Percentiles rank a stretch among this genome's conserved stretches.
phyloP scores from a whole-genome alignment of 768 basidiomycete species.

The Erythrobasidium yunnanense region DNA sequence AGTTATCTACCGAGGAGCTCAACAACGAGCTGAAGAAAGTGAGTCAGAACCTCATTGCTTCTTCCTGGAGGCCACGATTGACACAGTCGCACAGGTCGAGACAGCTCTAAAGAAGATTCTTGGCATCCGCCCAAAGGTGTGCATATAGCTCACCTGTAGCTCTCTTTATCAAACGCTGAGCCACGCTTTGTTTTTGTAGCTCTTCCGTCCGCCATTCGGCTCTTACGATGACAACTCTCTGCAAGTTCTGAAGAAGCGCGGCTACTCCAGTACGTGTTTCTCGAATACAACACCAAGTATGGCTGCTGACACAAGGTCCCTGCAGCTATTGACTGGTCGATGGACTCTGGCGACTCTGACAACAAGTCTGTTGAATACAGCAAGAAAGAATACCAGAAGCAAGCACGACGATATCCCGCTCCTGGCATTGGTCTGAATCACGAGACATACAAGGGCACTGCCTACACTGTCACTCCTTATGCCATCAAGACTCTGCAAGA shows the following conservation, averaged over 20 bases:
- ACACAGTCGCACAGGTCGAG: constrained; percentile 19
- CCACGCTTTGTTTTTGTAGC: too few species aligned
- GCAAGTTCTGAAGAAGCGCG: constrained; percentile 26
- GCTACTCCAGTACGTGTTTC: constrained; percentile 31
- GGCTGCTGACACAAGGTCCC: neutral
- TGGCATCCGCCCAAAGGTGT: constrained; percentile 34
- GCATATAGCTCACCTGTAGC: too few species aligned
- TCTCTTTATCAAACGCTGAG: too few species aligned
- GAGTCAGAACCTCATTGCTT: neutral
- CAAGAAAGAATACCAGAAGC: constrained; percentile 29
- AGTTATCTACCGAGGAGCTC: constrained; percentile 24
- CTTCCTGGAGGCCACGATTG: neutral
- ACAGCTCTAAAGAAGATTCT: constrained; percentile 36
- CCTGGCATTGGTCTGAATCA: constrained; percentile 35
- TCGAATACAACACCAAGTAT: neutral
- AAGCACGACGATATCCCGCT: constrained; percentile 13
- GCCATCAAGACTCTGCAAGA: constrained; percentile 25
- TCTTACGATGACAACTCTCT: constrained; percentile 8
- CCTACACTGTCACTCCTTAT: constrained; percentile 25
- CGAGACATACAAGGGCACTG: constrained; percentile 29
- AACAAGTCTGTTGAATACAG: constrained; percentile 24
- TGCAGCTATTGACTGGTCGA: constrained; percentile 30
- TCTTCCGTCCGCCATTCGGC: constrained; percentile 37
- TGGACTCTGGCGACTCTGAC: constrained; percentile 31
- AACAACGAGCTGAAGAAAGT: constrained; percentile 33